These are phyloP conservation scores for Linaria vulgaris DNA, from an alignment of 257 asterid species.

Conservation along the genomic window DNA sequence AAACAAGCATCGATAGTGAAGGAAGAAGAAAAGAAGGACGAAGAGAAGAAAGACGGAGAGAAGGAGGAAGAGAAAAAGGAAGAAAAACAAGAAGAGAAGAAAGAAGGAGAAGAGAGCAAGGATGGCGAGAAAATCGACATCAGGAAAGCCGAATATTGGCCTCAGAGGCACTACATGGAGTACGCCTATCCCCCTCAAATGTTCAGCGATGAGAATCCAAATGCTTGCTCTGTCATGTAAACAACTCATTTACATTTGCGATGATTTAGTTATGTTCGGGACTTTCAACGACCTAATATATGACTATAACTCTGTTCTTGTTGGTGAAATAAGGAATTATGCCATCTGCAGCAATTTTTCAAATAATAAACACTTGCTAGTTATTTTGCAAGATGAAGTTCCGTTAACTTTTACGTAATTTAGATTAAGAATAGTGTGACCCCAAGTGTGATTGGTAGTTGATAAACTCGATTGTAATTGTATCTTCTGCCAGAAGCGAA, in stretches of 20 bases:
- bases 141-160: slow-evolving; percentile 64
- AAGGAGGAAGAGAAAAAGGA: slow-evolving; percentile 33
- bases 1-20: slow-evolving; percentile 69
- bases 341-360: slow-evolving; percentile 7
- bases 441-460: slow-evolving; percentile 1
- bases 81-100: slow-evolving; percentile 29
- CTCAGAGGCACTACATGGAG: slow-evolving; percentile 60
- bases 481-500: slow-evolving; percentile 18
- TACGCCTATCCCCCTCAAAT: slow-evolving; percentile 62
- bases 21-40: slow-evolving; percentile 59
- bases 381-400: slow-evolving; percentile 7
- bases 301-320: slow-evolving; percentile 27
- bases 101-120: slow-evolving; percentile 27
- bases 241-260: not conserved
- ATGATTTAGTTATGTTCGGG: not conserved
- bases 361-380: slow-evolving; percentile 23
- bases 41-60: slow-evolving; percentile 41
- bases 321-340: not conserved
- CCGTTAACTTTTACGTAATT: slow-evolving; percentile 20
- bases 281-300: slow-evolving; percentile 15
- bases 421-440: slow-evolving; percentile 9
- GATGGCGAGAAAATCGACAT: slow-evolving; percentile 46
- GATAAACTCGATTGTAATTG: slow-evolving; percentile 16
- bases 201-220: slow-evolving; percentile 90
- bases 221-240: slow-evolving; percentile 79